Evolutionary conservation across 1,284 basidiomycete genomes (phyloP).

Genomic region (Schizophyllum amplum): DNA sequence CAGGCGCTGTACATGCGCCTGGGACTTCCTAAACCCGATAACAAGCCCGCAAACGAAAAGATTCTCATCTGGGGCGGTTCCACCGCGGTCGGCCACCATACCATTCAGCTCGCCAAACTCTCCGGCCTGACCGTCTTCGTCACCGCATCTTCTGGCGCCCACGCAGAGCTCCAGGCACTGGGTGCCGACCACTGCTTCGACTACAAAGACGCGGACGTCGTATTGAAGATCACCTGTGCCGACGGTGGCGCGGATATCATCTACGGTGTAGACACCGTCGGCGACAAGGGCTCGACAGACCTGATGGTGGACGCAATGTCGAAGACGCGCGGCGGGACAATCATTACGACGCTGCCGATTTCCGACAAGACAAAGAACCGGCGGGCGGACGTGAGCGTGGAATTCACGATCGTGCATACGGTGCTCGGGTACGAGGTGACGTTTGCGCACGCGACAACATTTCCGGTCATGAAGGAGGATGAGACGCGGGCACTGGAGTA

Average conservation of each 20-base stretch:
- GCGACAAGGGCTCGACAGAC: slow-evolving; percentile 15
- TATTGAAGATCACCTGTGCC: slow-evolving; percentile 14
- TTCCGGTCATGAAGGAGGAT: slow-evolving; percentile 1
- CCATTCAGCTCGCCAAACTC: slow-evolving; percentile 31
- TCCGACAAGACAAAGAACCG: slow-evolving; percentile 3
- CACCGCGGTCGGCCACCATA: slow-evolving; percentile 32
- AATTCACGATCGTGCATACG: slow-evolving; percentile 15
- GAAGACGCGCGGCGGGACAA: slow-evolving; percentile 6
- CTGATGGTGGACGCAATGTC: slow-evolving; percentile 14
- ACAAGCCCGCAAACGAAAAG: neutral
- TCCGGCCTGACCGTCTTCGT: slow-evolving; percentile 29
- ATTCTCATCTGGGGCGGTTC: slow-evolving; percentile 34
- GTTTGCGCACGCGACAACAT: neutral
- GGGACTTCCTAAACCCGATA: slow-evolving; percentile 11
- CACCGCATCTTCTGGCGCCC: slow-evolving; percentile 31
- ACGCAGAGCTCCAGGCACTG: slow-evolving; percentile 27
- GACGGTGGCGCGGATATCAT: slow-evolving; percentile 3
- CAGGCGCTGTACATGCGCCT: slow-evolving; percentile 9
- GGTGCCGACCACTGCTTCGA: slow-evolving; percentile 33
- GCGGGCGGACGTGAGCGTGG: slow-evolving; percentile 3
- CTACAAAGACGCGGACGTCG: slow-evolving; percentile 19
- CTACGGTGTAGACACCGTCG: slow-evolving; percentile 2
- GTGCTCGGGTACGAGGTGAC: slow-evolving; percentile 8
- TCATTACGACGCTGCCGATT: slow-evolving; percentile 7
- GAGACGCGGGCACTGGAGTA: slow-evolving; percentile 1